Conservation (phyloP, 306 rosid species). For the Arachis stenosperma region DNA sequence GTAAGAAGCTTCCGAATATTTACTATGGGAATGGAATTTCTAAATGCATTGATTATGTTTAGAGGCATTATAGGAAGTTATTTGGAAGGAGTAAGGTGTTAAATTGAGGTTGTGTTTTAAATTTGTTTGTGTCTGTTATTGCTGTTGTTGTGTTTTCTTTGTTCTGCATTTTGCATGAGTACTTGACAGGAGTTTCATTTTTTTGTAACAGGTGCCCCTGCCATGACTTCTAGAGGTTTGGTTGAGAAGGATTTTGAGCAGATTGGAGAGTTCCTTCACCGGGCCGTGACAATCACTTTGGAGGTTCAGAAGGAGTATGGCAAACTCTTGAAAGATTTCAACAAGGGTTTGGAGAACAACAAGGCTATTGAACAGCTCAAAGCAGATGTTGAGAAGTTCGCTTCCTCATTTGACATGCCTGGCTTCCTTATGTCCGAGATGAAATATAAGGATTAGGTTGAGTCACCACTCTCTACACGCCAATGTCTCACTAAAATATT, state of each 20-base stretch:
- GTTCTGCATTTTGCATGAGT: slow-evolving; percentile 5
- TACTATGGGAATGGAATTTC: not conserved
- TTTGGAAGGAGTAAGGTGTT: too few species aligned
- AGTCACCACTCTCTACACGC: slow-evolving; percentile 1
- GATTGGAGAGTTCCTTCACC: slow-evolving; percentile 95
- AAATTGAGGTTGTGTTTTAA: too few species aligned
- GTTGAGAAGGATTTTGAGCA: slow-evolving; percentile 91
- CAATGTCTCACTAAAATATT: slow-evolving; percentile 21
- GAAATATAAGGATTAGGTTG: slow-evolving; percentile 86
- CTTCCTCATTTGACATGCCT: slow-evolving; percentile 82
- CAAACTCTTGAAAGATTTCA: slow-evolving; percentile 94
- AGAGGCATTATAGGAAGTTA: not conserved
- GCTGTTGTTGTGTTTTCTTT: not conserved
- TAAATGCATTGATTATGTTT: not conserved
- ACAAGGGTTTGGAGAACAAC: slow-evolving; percentile 88
- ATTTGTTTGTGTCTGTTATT: too few species aligned
- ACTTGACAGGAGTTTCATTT: slow-evolving; percentile 11
- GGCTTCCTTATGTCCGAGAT: slow-evolving; percentile 75
- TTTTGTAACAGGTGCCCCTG: slow-evolving; percentile 72
- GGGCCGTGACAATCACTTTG: slow-evolving; percentile 77
- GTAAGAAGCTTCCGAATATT: slow-evolving; percentile 49
- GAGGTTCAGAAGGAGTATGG: slow-evolving; percentile 86
- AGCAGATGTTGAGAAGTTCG: slow-evolving; percentile 87
- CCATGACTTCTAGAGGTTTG: slow-evolving; percentile 97
- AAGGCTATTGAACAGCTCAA: slow-evolving; percentile 79